A percentile compares a stretch with the other conserved stretches of the same genome.
phyloP scores from a whole-genome alignment of 768 basidiomycete genomes.

The Sistotremastrum niveocremeum region DNA sequence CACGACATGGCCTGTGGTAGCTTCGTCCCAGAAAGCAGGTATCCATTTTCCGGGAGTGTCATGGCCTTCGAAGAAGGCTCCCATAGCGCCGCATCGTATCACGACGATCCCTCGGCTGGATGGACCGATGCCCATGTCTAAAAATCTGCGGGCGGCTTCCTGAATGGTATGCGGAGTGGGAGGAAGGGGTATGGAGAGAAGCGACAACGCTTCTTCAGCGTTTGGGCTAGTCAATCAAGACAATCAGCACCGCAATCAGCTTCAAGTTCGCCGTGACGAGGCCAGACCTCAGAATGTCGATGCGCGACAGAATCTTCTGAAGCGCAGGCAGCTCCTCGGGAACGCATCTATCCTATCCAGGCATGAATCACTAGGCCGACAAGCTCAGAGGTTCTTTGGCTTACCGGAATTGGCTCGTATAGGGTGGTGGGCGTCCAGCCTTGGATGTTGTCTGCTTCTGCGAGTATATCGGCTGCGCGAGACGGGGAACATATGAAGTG shows the following conservation, averaged over 20 bases:
- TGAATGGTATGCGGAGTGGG: slow-evolving; percentile 45
- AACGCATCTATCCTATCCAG: slow-evolving; percentile 51
- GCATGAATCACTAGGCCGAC: slow-evolving; percentile 3
- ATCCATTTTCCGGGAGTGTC: slow-evolving; percentile 42
- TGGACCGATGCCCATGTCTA: slow-evolving; percentile 43
- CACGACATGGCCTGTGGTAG: slow-evolving; percentile 36
- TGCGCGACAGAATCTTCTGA: slow-evolving; percentile 37
- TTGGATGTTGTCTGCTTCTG: slow-evolving; percentile 38
- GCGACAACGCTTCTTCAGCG: slow-evolving; percentile 63
- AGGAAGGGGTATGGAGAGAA: slow-evolving; percentile 42
- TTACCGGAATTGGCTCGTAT: slow-evolving; percentile 80
- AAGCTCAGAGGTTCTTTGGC: slow-evolving; percentile 14
- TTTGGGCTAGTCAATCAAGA: slow-evolving; percentile 46
- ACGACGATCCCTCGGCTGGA: slow-evolving; percentile 44
- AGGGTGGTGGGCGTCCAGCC: slow-evolving; percentile 57
- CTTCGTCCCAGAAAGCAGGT: slow-evolving; percentile 54
- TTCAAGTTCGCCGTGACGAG: background rate
- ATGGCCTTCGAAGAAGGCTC: slow-evolving; percentile 48
- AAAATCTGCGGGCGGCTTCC: slow-evolving; percentile 47
- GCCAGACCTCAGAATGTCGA: slow-evolving; percentile 56
- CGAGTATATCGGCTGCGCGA: slow-evolving; percentile 52
- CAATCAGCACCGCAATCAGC: background rate
- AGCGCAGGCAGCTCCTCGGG: slow-evolving; percentile 69
- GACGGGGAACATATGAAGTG: slow-evolving; percentile 82
- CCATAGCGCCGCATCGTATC: slow-evolving; percentile 61